Percentiles rank a stretch among this genome's conserved stretches.
Evolutionary conservation across 371 early-diverging fungal genomes (phyloP).

Genomic region (Mortierella sp.): DNA sequence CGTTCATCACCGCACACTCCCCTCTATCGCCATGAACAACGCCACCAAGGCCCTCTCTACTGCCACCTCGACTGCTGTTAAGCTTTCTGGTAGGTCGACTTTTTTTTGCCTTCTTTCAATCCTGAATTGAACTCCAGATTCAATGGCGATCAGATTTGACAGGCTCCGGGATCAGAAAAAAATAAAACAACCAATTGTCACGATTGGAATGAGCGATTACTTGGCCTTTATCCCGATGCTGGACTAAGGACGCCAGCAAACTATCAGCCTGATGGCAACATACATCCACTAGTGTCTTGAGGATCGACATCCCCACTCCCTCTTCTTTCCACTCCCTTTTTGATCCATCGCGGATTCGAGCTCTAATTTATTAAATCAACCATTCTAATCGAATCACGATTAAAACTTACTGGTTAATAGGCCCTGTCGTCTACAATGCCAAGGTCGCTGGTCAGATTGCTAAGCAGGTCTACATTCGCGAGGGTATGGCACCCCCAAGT

Average conservation of each 20-base stretch:
- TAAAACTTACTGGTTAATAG: conserved; percentile 7
- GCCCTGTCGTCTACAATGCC: conserved; percentile 66
- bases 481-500: conserved; percentile 77
- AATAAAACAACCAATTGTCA: neutral
- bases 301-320: too few relatives aligned
- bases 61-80: conserved; percentile 42
- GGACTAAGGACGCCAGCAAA: too few relatives aligned
- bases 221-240: neutral
- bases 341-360: neutral
- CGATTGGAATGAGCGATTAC: neutral
- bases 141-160: conserved; percentile 1
- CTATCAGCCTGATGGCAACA: too few relatives aligned
- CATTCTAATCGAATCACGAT: neutral
- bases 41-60: conserved; percentile 48
- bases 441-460: conserved; percentile 76
- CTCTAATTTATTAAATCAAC: neutral
- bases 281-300: too few relatives aligned
- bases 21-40: conserved; percentile 38
- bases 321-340: neutral
- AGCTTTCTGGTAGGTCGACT: conserved; percentile 50
- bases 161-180: neutral
- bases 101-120: neutral
- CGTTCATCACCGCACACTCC: conserved; percentile 15
- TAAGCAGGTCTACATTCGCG: conserved; percentile 79
- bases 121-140: neutral